These are phyloP conservation scores for Aristolochia contorta DNA, from an alignment of 164 flowering plant species.

Conservation along the genomic window DNA sequence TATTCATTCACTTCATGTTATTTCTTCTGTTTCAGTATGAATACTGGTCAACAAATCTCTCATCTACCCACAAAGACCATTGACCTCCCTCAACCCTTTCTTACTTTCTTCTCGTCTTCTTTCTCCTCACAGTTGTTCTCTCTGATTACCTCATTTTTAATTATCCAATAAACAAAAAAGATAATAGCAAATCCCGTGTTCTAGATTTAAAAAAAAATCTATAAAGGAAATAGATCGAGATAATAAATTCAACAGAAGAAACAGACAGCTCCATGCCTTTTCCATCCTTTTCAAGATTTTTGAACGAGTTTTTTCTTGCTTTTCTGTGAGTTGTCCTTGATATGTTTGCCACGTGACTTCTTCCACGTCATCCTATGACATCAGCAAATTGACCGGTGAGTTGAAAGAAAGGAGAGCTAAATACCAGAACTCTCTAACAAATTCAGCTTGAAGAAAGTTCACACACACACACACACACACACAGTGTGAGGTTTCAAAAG, in stretches of 20 bases:
- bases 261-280: constrained; percentile 43
- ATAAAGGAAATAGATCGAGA: background rate
- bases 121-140: too few species aligned
- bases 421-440: background rate
- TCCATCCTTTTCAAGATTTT: constrained; percentile 80
- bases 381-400: constrained; percentile 6
- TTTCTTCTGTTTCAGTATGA: too few species aligned
- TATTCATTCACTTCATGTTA: too few species aligned
- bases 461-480: background rate
- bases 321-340: constrained; percentile 95
- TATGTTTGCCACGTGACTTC: constrained; percentile 94
- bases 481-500: background rate
- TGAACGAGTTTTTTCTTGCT: constrained; percentile 90
- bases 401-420: background rate
- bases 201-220: too few species aligned
- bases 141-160: too few species aligned
- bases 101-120: too few species aligned
- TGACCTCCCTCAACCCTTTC: too few species aligned
- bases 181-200: too few species aligned
- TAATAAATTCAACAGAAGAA: background rate
- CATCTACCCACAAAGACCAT: too few species aligned
- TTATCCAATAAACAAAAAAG: too few species aligned
- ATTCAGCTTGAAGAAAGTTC: background rate
- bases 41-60: too few species aligned
- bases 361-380: constrained; percentile 52